Conservation (phyloP, 2,329 filamentous ascomycete species). For the Aspergillus sp. region DNA sequence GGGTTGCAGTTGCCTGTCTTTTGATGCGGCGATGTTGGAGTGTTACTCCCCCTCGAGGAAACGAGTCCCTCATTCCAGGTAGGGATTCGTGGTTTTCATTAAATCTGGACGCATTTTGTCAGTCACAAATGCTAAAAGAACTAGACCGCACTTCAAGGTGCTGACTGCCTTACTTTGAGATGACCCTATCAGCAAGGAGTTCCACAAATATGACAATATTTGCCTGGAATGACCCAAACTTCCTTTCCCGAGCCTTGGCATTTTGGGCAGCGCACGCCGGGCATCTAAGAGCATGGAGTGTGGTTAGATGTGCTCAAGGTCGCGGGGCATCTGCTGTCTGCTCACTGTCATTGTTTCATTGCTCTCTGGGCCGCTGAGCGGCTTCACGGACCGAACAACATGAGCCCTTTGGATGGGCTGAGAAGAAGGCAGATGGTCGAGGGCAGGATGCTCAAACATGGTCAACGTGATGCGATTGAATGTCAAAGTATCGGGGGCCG, state of each 20-base stretch:
- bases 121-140: background rate
- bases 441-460: constrained; percentile 3
- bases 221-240: constrained; percentile 49
- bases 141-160: background rate
- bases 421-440: background rate
- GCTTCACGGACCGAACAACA: background rate
- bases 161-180: background rate
- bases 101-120: background rate
- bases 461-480: constrained; percentile 8
- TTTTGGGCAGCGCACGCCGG: constrained; percentile 44
- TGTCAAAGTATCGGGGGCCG: background rate
- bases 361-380: background rate
- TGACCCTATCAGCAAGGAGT: constrained; percentile 27
- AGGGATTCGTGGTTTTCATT: background rate
- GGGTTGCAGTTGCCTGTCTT: background rate
- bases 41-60: background rate
- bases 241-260: constrained; percentile 38
- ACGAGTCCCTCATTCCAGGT: background rate
- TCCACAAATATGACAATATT: constrained; percentile 45
- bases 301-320: background rate
- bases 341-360: constrained; percentile 15
- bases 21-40: background rate
- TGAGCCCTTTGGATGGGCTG: constrained; percentile 6
- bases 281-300: constrained; percentile 35
- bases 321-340: background rate